A percentile compares a stretch with the other conserved stretches of the same genome.
phyloP scores from a whole-genome alignment of 352 stramenopile species.

The Globisporangium iwayamae region DNA sequence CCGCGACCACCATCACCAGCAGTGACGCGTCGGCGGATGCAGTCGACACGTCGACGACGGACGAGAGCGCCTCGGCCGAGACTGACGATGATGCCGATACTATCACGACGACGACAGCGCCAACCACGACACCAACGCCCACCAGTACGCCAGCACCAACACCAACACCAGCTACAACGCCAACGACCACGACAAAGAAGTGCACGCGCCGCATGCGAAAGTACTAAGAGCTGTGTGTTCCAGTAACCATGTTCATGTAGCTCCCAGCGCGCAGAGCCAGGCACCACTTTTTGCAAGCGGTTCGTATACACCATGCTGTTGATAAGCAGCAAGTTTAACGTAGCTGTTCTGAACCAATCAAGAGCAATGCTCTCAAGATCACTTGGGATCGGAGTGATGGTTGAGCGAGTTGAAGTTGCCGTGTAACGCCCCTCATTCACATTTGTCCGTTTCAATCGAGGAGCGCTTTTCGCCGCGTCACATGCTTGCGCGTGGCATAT shows the following conservation, averaged over 20 bases:
- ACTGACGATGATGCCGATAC: not conserved
- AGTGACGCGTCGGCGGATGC: slow-evolving; percentile 1
- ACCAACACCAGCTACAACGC: not conserved
- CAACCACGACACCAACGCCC: not conserved
- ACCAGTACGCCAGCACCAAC: slow-evolving; percentile 6
- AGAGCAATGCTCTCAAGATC: not conserved
- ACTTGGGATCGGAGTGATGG: not conserved
- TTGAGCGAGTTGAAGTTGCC: not conserved
- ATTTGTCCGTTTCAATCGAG: slow-evolving; percentile 1
- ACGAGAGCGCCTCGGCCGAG: not conserved
- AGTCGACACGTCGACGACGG: not conserved
- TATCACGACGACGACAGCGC: not conserved
- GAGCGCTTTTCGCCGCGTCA: slow-evolving; percentile 3
- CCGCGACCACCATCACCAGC: slow-evolving; percentile 19
- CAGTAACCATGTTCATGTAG: not conserved
- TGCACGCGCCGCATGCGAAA: slow-evolving; percentile 8
- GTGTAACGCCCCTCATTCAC: not conserved
- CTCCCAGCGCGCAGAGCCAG: too few species aligned
- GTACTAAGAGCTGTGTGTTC: not conserved
- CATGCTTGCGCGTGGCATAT: not conserved
- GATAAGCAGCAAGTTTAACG: not conserved
- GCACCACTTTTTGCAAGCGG: too few species aligned
- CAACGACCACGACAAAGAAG: slow-evolving; percentile 6
- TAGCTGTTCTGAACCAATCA: not conserved
- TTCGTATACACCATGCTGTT: not conserved